Base-by-base conservation (phyloP, 768 basidiomycete species). In the Russula earlei region DNA sequence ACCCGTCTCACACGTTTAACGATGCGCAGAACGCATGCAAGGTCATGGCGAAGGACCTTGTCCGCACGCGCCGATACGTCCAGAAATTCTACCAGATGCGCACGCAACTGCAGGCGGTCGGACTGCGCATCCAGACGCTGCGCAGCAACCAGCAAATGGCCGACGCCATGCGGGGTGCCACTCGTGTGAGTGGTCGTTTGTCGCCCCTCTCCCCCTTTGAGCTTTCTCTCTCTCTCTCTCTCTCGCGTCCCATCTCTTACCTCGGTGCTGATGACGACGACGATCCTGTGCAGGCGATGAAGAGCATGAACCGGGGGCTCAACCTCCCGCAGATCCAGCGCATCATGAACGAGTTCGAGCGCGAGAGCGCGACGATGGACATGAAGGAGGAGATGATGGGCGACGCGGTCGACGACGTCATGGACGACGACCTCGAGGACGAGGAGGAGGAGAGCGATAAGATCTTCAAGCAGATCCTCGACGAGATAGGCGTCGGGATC, bases 341-440 rank as follows among this genome's bases (percentile, higher is more conserved):
- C 51, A 98, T 98, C 67, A 94, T 99, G 90, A 91, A 84, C 64
- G 95, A 99, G 44, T 99, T 99, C 65, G 96, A 99, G 75, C 87
- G 83, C 66, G 96, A 99, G 72, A 95, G 87, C 63, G 83, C 91
- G 5, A 91, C 85, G 72, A 99, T 99, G 96, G 96, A 99, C 71
- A 98, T 99, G 96, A 99, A 97, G 70, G 96, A 97, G 72, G 95
- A 96, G 69, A 97, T 98, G 90, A 99, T 97, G 96, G 91, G 89
- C 20, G 96, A 98, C 58, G 87, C 92, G 14, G 88, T 98, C 15
- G 96, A 98, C 70, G 95, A 97, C 64, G 94, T 87, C 47, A 95
- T 97, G 87, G 91, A 94, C 61, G 85, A 87, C 31, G 93, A 92
- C 14, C 72, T 71, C 29, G 94, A 94, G 65, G 95, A 95, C 49